Evolutionary conservation across 75 land plant species (phyloP).

Genomic region (Pinus tabuliformis): DNA sequence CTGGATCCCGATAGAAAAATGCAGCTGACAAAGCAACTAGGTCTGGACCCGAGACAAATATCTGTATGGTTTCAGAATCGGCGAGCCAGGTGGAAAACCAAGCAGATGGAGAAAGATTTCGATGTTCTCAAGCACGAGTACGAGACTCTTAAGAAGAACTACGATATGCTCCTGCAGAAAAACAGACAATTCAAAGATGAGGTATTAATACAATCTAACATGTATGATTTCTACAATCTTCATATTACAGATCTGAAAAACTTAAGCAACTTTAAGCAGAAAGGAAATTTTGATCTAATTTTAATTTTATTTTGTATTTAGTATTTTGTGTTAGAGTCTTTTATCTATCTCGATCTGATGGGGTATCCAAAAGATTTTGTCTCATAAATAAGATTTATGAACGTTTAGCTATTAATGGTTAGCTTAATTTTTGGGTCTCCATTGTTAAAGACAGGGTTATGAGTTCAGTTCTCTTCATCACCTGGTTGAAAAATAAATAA

Average conservation of each 20-base stretch:
- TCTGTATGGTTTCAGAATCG: constrained; percentile 38
- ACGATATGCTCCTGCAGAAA: neutral
- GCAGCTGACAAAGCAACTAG: constrained; percentile 22
- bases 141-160: neutral
- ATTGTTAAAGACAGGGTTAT: too few relatives aligned
- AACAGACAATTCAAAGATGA: neutral
- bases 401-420: too few relatives aligned
- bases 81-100: constrained; percentile 23
- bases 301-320: too few relatives aligned
- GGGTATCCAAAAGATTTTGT: too few relatives aligned
- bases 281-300: too few relatives aligned
- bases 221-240: neutral
- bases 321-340: too few relatives aligned
- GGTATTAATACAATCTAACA: neutral
- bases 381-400: neutral
- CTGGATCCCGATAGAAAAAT: constrained; percentile 3
- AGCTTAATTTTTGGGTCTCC: too few relatives aligned
- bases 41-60: constrained; percentile 27
- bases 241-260: neutral
- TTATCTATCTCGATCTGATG: too few relatives aligned
- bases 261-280: too few relatives aligned
- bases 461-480: too few relatives aligned
- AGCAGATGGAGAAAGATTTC: constrained; percentile 16
- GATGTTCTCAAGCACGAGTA: constrained; percentile 22
- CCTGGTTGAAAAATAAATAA: too few relatives aligned